A percentile compares a stretch with the other conserved stretches of the same genome.
These are phyloP conservation scores for Sclerotinia borealis DNA, from an alignment of 2,329 filamentous ascomycete genomes.

Conservation along the genomic window DNA sequence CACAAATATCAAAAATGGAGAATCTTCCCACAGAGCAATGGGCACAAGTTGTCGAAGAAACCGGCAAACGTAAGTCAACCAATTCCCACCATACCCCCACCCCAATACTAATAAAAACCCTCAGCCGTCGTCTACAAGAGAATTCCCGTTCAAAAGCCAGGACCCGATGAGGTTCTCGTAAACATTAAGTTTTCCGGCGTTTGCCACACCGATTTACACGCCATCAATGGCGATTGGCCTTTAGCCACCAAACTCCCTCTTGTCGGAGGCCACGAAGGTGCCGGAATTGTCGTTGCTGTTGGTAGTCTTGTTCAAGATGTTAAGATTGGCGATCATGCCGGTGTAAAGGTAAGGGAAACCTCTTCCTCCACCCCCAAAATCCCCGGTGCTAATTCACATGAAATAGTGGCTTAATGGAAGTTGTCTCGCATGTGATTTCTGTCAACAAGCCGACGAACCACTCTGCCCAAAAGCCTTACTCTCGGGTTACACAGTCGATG, in stretches of 20 bases:
- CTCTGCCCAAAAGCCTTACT: conserved; percentile 70
- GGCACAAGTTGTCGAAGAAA: conserved; percentile 85
- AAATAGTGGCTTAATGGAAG: conserved; percentile 78
- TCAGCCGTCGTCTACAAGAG: conserved; percentile 64
- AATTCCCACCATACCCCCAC: not conserved
- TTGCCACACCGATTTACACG: conserved; percentile 81
- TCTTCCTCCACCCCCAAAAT: not conserved
- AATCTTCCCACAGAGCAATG: conserved; percentile 77
- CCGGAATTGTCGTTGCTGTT: conserved; percentile 74
- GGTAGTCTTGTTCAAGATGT: conserved; percentile 74
- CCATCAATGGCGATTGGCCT: conserved; percentile 87
- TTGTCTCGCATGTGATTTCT: conserved; percentile 79
- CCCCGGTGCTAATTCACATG: conserved; percentile 16
- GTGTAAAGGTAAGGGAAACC: conserved; percentile 54
- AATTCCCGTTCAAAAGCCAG: conserved; percentile 75
- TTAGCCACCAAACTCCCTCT: conserved; percentile 75
- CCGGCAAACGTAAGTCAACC: conserved; percentile 56
- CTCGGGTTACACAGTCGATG: conserved; percentile 89
- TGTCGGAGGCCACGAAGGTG: conserved; percentile 75
- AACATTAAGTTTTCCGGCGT: conserved; percentile 89
- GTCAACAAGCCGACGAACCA: conserved; percentile 73
- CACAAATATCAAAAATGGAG: conserved; percentile 23
- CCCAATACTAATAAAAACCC: not conserved
- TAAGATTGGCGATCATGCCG: conserved; percentile 76
- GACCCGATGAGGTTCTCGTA: conserved; percentile 83